Evolutionary conservation across 768 basidiomycete genomes (phyloP).

Genomic region (Auricularia cornea): DNA sequence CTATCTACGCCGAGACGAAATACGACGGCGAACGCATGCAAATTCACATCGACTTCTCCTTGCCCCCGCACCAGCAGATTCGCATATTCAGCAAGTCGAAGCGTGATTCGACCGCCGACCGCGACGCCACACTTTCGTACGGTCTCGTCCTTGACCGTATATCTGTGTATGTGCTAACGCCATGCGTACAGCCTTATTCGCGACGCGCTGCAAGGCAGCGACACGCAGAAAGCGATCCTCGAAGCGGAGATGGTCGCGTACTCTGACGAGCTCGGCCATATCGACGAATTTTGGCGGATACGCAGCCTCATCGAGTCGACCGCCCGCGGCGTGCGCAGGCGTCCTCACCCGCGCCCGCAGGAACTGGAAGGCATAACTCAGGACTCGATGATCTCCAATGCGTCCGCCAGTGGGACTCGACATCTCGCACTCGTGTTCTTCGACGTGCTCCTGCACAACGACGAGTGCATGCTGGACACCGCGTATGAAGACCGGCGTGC

Average conservation of each 20-base stretch:
- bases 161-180: neutral
- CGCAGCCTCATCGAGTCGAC: constrained; percentile 49
- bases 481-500: constrained; percentile 54
- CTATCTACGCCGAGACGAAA: constrained; percentile 83
- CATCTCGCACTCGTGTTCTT: constrained; percentile 83
- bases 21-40: constrained; percentile 95
- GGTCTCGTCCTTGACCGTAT: constrained; percentile 5
- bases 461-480: constrained; percentile 41
- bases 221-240: constrained; percentile 30
- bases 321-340: constrained; percentile 43
- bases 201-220: constrained; percentile 36
- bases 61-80: constrained; percentile 36
- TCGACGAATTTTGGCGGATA: constrained; percentile 81
- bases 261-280: constrained; percentile 41
- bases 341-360: constrained; percentile 2
- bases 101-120: constrained; percentile 71
- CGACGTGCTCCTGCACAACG: constrained; percentile 68
- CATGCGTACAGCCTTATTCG: constrained; percentile 43
- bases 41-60: constrained; percentile 61
- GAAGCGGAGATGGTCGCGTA: constrained; percentile 93
- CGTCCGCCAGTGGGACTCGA: constrained; percentile 29
- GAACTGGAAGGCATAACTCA: constrained; percentile 19
- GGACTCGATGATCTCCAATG: constrained; percentile 35
- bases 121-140: constrained; percentile 51
- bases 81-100: constrained; percentile 85